Evolutionary conservation across 352 stramenopile species (phyloP).

Genomic region (Globisporangium apiculatum): DNA sequence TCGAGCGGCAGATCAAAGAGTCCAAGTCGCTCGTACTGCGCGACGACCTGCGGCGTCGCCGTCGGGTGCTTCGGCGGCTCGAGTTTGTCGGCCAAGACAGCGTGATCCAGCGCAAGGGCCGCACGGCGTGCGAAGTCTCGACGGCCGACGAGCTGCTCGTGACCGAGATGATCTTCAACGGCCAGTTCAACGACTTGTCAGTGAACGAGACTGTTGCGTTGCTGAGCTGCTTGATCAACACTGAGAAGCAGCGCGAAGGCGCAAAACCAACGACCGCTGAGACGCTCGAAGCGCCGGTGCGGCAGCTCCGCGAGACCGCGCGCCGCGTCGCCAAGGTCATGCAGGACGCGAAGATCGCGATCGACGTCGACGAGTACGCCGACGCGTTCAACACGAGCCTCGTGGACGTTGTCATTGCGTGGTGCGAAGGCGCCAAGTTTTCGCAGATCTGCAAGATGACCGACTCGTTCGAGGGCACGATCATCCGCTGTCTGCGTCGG

Average conservation of each 20-base stretch:
- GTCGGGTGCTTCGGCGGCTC: constrained; percentile 93
- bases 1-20: constrained; percentile 93
- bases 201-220: constrained; percentile 96
- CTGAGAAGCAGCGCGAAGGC: constrained; percentile 90
- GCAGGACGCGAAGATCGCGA: constrained; percentile 89
- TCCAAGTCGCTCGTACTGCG: constrained; percentile 95
- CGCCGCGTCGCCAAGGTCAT: constrained; percentile 88
- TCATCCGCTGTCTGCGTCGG: constrained; percentile 95
- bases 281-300: constrained; percentile 81
- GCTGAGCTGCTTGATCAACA: constrained; percentile 95
- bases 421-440: constrained; percentile 97
- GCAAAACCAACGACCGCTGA: constrained; percentile 77
- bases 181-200: constrained; percentile 97
- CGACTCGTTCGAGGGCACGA: constrained; percentile 97
- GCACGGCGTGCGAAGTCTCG: constrained; percentile 98
- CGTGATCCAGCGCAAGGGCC: constrained; percentile 99
- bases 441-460: constrained; percentile 98
- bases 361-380: constrained; percentile 98
- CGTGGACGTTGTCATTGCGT: constrained; percentile 97
- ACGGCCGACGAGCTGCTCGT: constrained; percentile 97
- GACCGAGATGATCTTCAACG: constrained; percentile 98
- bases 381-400: constrained; percentile 97
- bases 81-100: constrained; percentile 94
- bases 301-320: constrained; percentile 93
- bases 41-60: constrained; percentile 93